phyloP scores from a whole-genome alignment of 2,329 filamentous ascomycete species.

The Exophiala sp. region DNA sequence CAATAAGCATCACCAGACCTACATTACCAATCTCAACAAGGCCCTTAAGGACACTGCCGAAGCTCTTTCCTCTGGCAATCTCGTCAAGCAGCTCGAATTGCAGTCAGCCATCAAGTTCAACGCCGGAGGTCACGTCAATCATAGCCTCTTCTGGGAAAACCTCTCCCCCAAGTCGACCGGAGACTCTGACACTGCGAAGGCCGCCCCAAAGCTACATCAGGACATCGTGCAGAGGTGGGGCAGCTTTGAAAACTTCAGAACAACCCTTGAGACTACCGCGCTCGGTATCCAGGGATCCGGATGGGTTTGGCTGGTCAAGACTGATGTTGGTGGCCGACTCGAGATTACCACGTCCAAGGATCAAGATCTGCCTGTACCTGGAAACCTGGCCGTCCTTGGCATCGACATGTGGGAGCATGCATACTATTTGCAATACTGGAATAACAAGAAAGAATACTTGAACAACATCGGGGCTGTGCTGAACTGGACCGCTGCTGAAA shows the following conservation, averaged over 20 bases:
- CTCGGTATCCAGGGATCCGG: slow-evolving; percentile 76
- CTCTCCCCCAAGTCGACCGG: slow-evolving; percentile 59
- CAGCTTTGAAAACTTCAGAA: slow-evolving; percentile 62
- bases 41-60: slow-evolving; percentile 68
- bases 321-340: slow-evolving; percentile 56
- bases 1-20: slow-evolving; percentile 90
- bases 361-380: slow-evolving; percentile 55
- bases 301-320: slow-evolving; percentile 81
- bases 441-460: slow-evolving; percentile 26
- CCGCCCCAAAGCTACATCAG: slow-evolving; percentile 55
- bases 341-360: slow-evolving; percentile 79
- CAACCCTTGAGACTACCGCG: slow-evolving; percentile 62
- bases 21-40: slow-evolving; percentile 84
- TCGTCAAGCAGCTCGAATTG: slow-evolving; percentile 55
- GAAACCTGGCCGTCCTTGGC: slow-evolving; percentile 61
- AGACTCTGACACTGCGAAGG: slow-evolving; percentile 55
- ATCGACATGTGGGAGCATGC: slow-evolving; percentile 95
- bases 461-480: slow-evolving; percentile 22
- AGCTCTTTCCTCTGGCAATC: slow-evolving; percentile 53
- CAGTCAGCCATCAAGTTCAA: slow-evolving; percentile 64
- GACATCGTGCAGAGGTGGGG: slow-evolving; percentile 67
- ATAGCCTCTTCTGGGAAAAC: slow-evolving; percentile 72
- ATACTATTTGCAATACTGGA: slow-evolving; percentile 68
- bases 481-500: slow-evolving; percentile 24
- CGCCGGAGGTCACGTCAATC: slow-evolving; percentile 62